Base-by-base conservation (phyloP, 2,329 filamentous ascomycete species). In the Pseudocercospora musae region DNA sequence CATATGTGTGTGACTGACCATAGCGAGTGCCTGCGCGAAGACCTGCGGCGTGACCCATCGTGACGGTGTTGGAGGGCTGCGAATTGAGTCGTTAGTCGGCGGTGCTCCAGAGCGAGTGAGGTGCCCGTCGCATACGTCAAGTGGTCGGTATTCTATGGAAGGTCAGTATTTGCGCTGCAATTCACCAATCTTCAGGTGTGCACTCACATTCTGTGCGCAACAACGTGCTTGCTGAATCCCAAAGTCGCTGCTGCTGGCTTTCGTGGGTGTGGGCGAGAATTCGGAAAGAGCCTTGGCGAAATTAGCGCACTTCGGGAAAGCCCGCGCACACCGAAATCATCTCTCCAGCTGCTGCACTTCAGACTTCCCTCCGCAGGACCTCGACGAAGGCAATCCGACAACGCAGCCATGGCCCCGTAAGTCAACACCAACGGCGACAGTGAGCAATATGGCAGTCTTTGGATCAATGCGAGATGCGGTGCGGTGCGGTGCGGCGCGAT, bases 21-120 rank as follows among this genome's bases (percentile, higher is more conserved):
- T 78, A 77, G 72, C 76, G 75, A 70, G 76, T 78, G 69, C 76
- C 76, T 62, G 75, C 72, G 64, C 76, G 70, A 66, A 78, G 74
- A 78, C 76, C 81, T 70, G 79, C 80, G 70, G 79, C 74, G 78
- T 83, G 81, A 82, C 80, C 82, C 82, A 83, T 84, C 77, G 77
- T 77, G 78, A 75, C 60, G 65, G 66, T 69, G 58, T 68, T 70
- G 59, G 61, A 59, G 62, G 68, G 71, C 70, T 72, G 59, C n/a
- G 42, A 40, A 58, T 58, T 40, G 1, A n/a, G 40, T 62, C 57
- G 65, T 68, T 59, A 69, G 64, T 64, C 58, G 49, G 42, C 29
- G 54, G 56, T 42, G 21, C 48, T 49, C 40, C 21, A 31, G 15
- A 21, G 27, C 21, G 44, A 18, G n/a, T 15, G 49, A 27, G 18